Evolutionary conservation across 345 rosid species (phyloP).

Genomic region (Eucalyptus marginata): DNA sequence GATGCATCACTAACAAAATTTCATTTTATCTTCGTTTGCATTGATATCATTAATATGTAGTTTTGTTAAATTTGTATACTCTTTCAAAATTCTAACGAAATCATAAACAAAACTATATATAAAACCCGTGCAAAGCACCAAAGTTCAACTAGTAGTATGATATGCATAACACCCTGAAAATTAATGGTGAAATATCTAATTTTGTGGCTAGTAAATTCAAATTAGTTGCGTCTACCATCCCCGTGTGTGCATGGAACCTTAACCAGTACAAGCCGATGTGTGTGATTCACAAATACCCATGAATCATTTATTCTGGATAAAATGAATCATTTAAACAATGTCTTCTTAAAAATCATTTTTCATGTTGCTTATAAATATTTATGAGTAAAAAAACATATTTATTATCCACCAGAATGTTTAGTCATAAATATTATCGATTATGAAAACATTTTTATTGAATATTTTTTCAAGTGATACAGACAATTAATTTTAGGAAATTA

Average conservation of each 20-base stretch:
- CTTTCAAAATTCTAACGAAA: too few relatives aligned
- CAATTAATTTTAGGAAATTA: too few relatives aligned
- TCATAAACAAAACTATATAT: too few relatives aligned
- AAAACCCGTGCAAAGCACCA: too few relatives aligned
- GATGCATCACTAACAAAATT: background rate
- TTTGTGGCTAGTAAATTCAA: background rate
- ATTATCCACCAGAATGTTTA: rapidly evolving
- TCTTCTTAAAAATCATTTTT: too few relatives aligned
- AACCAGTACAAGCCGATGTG: rapidly evolving
- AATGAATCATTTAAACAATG: rapidly evolving
- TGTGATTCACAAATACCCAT: background rate
- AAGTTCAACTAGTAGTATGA: background rate
- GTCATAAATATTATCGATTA: too few relatives aligned
- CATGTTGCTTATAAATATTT: too few relatives aligned
- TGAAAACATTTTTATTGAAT: rapidly evolving
- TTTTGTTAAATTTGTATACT: too few relatives aligned
- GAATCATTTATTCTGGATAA: too few relatives aligned
- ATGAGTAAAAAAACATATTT: rapidly evolving
- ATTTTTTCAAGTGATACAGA: too few relatives aligned
- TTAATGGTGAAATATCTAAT: background rate
- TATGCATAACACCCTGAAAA: background rate
- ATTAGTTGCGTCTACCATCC: background rate
- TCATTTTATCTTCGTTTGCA: background rate
- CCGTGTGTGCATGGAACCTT: background rate
- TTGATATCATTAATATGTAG: too few relatives aligned